Evolutionary conservation across 116 monocot species (phyloP).

Genomic region (Zostera marina): DNA sequence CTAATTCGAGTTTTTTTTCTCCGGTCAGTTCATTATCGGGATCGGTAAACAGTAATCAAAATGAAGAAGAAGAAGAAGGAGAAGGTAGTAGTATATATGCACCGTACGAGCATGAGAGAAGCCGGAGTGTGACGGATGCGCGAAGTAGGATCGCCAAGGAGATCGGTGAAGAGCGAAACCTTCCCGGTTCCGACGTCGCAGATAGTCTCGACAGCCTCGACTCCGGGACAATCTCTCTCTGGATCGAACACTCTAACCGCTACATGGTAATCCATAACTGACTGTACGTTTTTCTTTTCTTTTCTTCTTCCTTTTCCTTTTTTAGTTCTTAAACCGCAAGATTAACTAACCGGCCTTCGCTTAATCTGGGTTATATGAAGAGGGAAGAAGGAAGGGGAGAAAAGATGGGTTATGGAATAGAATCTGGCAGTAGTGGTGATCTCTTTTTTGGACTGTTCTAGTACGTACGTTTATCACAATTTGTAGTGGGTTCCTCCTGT

Average conservation of each 20-base stretch:
- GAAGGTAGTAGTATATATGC: neutral
- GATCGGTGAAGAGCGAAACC: constrained; percentile 43
- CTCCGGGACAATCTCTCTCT: constrained; percentile 16
- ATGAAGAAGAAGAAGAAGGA: neutral
- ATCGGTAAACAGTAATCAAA: neutral
- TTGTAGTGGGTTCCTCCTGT: too few relatives aligned
- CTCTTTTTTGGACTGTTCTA: neutral
- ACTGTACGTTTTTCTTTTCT: neutral
- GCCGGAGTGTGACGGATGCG: constrained; percentile 65
- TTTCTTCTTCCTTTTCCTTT: too few relatives aligned
- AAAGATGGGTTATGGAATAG: too few relatives aligned
- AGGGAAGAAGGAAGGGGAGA: too few relatives aligned
- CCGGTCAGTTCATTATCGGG: neutral
- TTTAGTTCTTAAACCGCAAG: too few relatives aligned
- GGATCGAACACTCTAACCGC: constrained; percentile 35
- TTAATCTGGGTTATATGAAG: too few relatives aligned
- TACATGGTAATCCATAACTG: constrained; percentile 2
- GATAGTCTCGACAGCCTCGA: constrained; percentile 25
- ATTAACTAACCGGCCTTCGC: too few relatives aligned
- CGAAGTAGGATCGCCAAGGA: constrained; percentile 49
- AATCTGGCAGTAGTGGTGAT: neutral
- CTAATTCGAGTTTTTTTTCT: too few relatives aligned
- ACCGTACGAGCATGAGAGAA: constrained; percentile 57
- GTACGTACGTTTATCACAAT: neutral
- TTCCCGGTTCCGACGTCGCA: constrained; percentile 58